phyloP scores from a whole-genome alignment of 108 stramenopile genomes.

The Cylindrotheca fusiformis region DNA sequence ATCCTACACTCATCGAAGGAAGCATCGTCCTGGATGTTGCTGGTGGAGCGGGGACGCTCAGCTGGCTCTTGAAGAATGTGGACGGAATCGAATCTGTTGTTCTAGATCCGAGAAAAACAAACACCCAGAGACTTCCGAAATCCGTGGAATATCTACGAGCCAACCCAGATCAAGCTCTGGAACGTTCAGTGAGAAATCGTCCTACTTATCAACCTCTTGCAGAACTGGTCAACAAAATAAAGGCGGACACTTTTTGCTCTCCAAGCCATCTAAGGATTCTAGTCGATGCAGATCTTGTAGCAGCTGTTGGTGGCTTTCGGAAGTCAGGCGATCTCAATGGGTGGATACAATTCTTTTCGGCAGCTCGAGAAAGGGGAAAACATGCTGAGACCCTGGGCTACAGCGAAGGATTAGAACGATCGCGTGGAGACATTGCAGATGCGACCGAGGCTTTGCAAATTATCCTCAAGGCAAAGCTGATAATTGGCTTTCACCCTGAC shows the following conservation, averaged over 20 bases:
- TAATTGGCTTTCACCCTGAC: conserved; percentile 91
- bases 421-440: not conserved
- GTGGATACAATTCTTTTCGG: conserved; percentile 41
- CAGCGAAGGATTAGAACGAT: not conserved
- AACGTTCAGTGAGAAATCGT: conserved; percentile 42
- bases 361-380: conserved; percentile 11
- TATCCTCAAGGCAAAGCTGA: conserved; percentile 26
- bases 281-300: conserved; percentile 50
- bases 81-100: conserved; percentile 61
- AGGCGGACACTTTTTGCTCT: conserved; percentile 18
- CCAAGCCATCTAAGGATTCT: conserved; percentile 50
- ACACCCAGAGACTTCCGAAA: conserved; percentile 42
- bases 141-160: conserved; percentile 46
- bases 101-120: conserved; percentile 61
- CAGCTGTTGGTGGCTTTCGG: conserved; percentile 18
- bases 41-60: conserved; percentile 83
- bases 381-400: conserved; percentile 30
- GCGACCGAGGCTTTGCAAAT: conserved; percentile 6
- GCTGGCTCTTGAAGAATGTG: conserved; percentile 59
- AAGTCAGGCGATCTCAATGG: conserved; percentile 7
- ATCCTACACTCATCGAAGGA: conserved; percentile 10
- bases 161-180: conserved; percentile 54
- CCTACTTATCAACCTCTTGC: conserved; percentile 71
- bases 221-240: conserved; percentile 34
- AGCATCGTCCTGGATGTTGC: conserved; percentile 72